Evolutionary conservation across 148 eudicot genomes (phyloP).

Genomic region (Rhododendron ovatum): DNA sequence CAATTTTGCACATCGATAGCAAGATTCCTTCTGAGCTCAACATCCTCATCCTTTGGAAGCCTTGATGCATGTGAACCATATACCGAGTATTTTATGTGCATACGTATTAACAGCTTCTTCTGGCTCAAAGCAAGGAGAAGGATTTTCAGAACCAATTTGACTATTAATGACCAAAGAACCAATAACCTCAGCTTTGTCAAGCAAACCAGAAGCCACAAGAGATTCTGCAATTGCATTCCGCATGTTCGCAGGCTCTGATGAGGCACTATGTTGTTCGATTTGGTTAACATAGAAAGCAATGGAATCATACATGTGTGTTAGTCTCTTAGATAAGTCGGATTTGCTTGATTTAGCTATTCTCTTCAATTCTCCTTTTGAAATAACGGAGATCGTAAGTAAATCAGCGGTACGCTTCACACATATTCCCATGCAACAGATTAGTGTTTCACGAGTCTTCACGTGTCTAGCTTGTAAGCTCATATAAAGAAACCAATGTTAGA

Average conservation of each 20-base stretch:
- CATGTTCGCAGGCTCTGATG: slow-evolving; percentile 77
- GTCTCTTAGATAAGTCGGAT: slow-evolving; percentile 24
- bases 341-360: slow-evolving; percentile 6
- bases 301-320: slow-evolving; percentile 37
- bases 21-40: slow-evolving; percentile 51
- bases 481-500: slow-evolving; percentile 38
- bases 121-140: slow-evolving; percentile 20
- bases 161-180: slow-evolving; percentile 34
- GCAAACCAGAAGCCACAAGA: slow-evolving; percentile 71
- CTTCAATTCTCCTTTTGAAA: slow-evolving; percentile 14
- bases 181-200: slow-evolving; percentile 57
- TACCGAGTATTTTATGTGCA: slow-evolving; percentile 47
- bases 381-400: slow-evolving; percentile 24
- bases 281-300: slow-evolving; percentile 50
- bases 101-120: slow-evolving; percentile 34
- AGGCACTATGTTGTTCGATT: slow-evolving; percentile 49
- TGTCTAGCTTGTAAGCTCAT: slow-evolving; percentile 45
- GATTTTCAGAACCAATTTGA: slow-evolving; percentile 27
- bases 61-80: slow-evolving; percentile 79
- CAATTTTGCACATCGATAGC: slow-evolving; percentile 67
- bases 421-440: slow-evolving; percentile 53
- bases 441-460: slow-evolving; percentile 59
- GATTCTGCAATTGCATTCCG: slow-evolving; percentile 91
- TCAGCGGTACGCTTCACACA: slow-evolving; percentile 43
- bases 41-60: slow-evolving; percentile 93